Evolutionary conservation across 2,329 filamentous ascomycete genomes (phyloP).

Genomic region (Talaromyces sp.): DNA sequence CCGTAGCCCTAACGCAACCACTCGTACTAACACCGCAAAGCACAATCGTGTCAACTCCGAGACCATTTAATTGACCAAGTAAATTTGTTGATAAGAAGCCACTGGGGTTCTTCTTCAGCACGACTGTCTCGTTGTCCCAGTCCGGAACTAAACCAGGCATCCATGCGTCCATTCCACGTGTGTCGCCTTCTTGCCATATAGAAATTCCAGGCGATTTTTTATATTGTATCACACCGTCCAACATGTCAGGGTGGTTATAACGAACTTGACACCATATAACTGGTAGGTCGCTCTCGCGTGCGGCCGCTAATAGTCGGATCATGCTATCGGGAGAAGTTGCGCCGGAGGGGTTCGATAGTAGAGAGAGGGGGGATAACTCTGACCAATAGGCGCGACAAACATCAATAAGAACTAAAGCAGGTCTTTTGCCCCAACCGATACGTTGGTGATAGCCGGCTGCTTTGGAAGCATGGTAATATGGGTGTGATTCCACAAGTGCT

Average conservation of each 20-base stretch:
- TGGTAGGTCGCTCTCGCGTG: not conserved
- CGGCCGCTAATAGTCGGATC: not conserved
- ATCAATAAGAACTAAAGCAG: not conserved
- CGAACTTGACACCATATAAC: not conserved
- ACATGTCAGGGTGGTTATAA: not conserved
- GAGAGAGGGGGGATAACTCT: not conserved
- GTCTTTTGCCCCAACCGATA: not conserved
- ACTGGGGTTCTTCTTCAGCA: not conserved
- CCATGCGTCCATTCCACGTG: slow-evolving; percentile 1
- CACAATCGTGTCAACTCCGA: not conserved
- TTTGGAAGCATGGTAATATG: not conserved
- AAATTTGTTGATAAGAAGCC: not conserved
- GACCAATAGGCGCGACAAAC: not conserved
- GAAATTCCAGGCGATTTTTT: not conserved
- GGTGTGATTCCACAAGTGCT: slow-evolving; percentile 1
- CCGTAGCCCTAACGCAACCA: not conserved
- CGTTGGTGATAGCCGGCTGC: not conserved
- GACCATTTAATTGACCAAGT: not conserved
- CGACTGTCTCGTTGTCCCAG: not conserved
- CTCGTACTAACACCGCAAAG: not conserved
- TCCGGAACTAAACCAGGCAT: not conserved
- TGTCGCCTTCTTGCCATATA: not conserved
- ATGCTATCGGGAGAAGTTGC: not conserved
- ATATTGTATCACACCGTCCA: not conserved
- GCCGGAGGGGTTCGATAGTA: not conserved